A percentile compares a stretch with the other conserved stretches of the same genome.
Evolutionary conservation across 768 basidiomycete genomes (phyloP).

Genomic region (Lentinula detonsa): DNA sequence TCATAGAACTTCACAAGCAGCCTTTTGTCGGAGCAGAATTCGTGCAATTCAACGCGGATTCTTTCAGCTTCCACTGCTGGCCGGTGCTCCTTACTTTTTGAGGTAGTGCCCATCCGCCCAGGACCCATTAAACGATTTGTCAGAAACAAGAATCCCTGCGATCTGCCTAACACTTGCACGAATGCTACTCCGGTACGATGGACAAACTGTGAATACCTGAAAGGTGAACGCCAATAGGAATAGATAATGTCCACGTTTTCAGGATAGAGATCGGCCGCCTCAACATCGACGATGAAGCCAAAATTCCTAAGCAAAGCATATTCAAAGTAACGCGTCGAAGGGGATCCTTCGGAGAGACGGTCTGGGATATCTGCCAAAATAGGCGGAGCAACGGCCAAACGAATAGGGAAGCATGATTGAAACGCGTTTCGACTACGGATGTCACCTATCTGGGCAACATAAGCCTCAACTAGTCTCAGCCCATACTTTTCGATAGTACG

Average conservation of each 20-base stretch:
- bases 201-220: conserved; percentile 85
- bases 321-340: conserved; percentile 71
- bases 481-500: conserved; percentile 85
- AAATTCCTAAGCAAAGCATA: conserved; percentile 71
- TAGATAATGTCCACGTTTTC: conserved; percentile 82
- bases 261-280: conserved; percentile 72
- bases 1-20: conserved; percentile 65
- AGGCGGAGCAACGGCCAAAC: conserved; percentile 73
- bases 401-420: conserved; percentile 84
- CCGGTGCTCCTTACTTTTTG: conserved; percentile 49
- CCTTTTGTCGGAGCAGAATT: conserved; percentile 58
- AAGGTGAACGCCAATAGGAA: conserved; percentile 77
- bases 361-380: conserved; percentile 59
- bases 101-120: conserved; percentile 51
- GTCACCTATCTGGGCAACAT: conserved; percentile 87
- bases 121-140: conserved; percentile 82
- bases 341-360: conserved; percentile 61
- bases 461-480: conserved; percentile 87
- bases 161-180: conserved; percentile 78
- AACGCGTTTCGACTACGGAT: conserved; percentile 83
- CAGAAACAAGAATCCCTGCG: conserved; percentile 80
- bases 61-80: conserved; percentile 56
- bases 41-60: conserved; percentile 51
- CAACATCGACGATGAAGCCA: conserved; percentile 80
- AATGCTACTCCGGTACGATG: conserved; percentile 88